Percentiles rank a stretch among this genome's conserved stretches.
Evolutionary conservation across 768 basidiomycete genomes (phyloP).

Genomic region (Strobilomyces dryophilus): DNA sequence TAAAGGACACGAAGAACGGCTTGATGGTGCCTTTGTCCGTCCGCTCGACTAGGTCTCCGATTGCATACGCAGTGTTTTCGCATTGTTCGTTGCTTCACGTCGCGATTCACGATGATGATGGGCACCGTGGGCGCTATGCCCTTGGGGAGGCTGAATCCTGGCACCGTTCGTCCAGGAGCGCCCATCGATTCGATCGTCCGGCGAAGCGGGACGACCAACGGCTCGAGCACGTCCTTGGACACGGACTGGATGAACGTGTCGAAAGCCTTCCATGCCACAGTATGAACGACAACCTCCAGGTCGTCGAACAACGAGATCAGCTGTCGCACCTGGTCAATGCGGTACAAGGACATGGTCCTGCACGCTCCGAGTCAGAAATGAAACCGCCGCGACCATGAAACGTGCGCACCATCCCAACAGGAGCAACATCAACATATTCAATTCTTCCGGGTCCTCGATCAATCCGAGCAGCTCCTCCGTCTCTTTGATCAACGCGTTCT

Average conservation of each 20-base stretch:
- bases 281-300: constrained; percentile 65
- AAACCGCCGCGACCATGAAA: neutral
- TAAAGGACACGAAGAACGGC: constrained; percentile 92
- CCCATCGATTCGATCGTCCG: constrained; percentile 85
- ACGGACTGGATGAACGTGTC: constrained; percentile 87
- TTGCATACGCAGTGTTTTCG: constrained; percentile 93
- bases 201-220: constrained; percentile 84
- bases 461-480: constrained; percentile 66
- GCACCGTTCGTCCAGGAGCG: constrained; percentile 68
- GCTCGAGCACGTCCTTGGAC: constrained; percentile 90
- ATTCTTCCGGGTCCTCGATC: constrained; percentile 79
- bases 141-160: constrained; percentile 83
- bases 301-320: constrained; percentile 84
- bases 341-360: constrained; percentile 72
- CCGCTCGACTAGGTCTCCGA: constrained; percentile 90
- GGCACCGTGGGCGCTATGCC: constrained; percentile 82
- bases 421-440: constrained; percentile 85
- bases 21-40: constrained; percentile 87
- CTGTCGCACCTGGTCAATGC: constrained; percentile 92
- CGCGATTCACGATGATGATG: constrained; percentile 88
- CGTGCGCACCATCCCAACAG: constrained; percentile 37
- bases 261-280: constrained; percentile 76
- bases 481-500: constrained; percentile 74
- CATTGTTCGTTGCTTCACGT: constrained; percentile 92
- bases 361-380: too few relatives aligned